Base-by-base conservation (phyloP, 768 basidiomycete genomes). In the Mrakia gelida region DNA sequence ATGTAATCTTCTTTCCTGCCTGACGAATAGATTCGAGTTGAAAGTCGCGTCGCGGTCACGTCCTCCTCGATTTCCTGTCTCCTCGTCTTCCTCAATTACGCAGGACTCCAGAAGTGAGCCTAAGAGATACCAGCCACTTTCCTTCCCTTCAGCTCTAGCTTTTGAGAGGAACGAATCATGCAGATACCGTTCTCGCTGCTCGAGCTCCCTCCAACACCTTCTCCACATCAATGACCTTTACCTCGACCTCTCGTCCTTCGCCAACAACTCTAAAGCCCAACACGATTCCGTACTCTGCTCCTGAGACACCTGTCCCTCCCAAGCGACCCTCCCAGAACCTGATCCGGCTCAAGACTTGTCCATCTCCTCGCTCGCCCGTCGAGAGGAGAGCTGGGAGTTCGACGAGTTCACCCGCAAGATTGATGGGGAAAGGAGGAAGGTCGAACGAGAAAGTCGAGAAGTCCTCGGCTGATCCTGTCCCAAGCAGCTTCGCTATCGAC, bases 401-500 rank as follows among this genome's bases (percentile, higher is more conserved):
- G 38, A 67, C 65, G 65, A 34, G 30, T 18, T 23, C 32, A 34
- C n/a, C 18, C 16, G n/a, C 15, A 0, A 3, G 16, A 34, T 15
- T 15, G 30, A 13, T 6, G 18, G 32, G 38, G 49, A 7, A 8
- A 21, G 28, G 11, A 13, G 34, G 21, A 3, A 70, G 67, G 21
- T 41, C 38, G 38, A 70, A 70, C 16, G 67, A 70, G 15, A 70
- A 38, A 3, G 67, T 70, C 34, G 67, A 38, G 10, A 70, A 43
- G 38, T 70, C 41, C 67, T 70, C 67, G 2, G 67, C 41, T 43
- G 67, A 70, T 11, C 67, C 67, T 21, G 67, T 70, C 5, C 94
- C 94, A 49, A 94, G 87, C 3, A 92, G 92, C 85, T 95, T 95
- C 9, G 92, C 93, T 83, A 94, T 94, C 5, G 94, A 93, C 83